Conservation (phyloP, 306 rosid species). For the Delonix regia region DNA sequence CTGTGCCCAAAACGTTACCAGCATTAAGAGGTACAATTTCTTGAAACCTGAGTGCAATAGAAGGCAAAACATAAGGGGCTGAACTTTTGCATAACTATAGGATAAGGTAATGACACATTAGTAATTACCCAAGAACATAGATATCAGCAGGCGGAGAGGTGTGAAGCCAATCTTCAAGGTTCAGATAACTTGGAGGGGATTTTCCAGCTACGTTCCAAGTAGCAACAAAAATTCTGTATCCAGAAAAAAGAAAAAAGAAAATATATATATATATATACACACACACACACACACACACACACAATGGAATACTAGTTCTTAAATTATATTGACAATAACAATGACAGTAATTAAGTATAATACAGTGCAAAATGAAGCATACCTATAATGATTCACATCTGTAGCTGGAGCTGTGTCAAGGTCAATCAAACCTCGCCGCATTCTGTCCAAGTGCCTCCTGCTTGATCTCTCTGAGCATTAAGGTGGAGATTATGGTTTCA, state of each 20-base stretch:
- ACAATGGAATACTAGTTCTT: neutral
- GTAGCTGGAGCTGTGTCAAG: constrained; percentile 64
- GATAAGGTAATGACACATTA: constrained; percentile 26
- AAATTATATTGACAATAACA: neutral
- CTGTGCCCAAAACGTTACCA: constrained; percentile 97
- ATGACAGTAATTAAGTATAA: constrained; percentile 18
- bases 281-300: neutral
- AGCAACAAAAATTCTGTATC: constrained; percentile 75
- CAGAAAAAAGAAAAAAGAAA: neutral
- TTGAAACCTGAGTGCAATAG: constrained; percentile 73
- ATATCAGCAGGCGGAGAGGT: constrained; percentile 92
- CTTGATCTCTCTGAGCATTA: constrained; percentile 66
- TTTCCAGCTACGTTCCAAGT: constrained; percentile 99
- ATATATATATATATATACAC: too few species aligned
- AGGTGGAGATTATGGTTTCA: constrained; percentile 26
- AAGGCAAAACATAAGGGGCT: constrained; percentile 26
- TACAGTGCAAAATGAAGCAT: constrained; percentile 32
- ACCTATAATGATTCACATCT: constrained; percentile 83
- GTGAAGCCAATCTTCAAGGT: constrained; percentile 98
- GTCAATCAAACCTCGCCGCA: constrained; percentile 71
- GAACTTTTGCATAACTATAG: constrained; percentile 10
- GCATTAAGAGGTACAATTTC: constrained; percentile 99
- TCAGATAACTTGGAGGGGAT: constrained; percentile 84
- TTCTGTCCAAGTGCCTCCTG: constrained; percentile 70
- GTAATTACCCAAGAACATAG: constrained; percentile 87